These are phyloP conservation scores for Fusarium secorum DNA, from an alignment of 2,329 filamentous ascomycete genomes.

Conservation along the genomic window DNA sequence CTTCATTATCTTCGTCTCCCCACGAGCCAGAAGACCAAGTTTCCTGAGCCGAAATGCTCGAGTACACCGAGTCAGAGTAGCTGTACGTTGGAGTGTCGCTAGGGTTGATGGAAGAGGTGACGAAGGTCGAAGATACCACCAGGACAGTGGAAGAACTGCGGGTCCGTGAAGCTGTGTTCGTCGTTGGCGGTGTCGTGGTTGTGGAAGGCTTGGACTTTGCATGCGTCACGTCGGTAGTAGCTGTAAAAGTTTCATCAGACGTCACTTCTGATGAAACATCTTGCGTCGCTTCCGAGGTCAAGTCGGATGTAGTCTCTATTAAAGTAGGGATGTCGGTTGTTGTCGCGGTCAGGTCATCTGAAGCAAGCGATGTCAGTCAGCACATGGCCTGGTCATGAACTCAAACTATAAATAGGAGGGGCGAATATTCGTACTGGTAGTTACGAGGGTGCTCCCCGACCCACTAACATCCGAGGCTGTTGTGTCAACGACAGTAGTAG, in stretches of 20 bases:
- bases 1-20: slow-evolving; percentile 22
- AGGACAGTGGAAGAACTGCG: slow-evolving; percentile 30
- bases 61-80: slow-evolving; percentile 37
- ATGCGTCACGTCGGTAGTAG: slow-evolving; percentile 15
- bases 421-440: slow-evolving; percentile 35
- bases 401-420: slow-evolving; percentile 17
- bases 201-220: slow-evolving; percentile 9
- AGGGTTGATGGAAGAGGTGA: slow-evolving; percentile 29
- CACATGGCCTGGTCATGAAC: slow-evolving; percentile 18
- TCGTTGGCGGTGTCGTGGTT: slow-evolving; percentile 23
- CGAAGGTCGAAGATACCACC: slow-evolving; percentile 30
- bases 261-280: slow-evolving; percentile 19
- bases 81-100: slow-evolving; percentile 23
- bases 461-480: slow-evolving; percentile 22
- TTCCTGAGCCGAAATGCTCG: slow-evolving; percentile 37
- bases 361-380: slow-evolving; percentile 23
- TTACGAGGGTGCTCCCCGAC: slow-evolving; percentile 28
- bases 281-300: slow-evolving; percentile 24
- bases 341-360: slow-evolving; percentile 30
- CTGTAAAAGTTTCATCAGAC: slow-evolving; percentile 17
- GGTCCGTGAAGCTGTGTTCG: slow-evolving; percentile 11
- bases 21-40: slow-evolving; percentile 36
- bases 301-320: slow-evolving; percentile 29
- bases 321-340: slow-evolving; percentile 22
- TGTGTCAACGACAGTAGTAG: slow-evolving; percentile 27